Evolutionary conservation across 176 grass and related monocot genomes (phyloP), one percentile per base, ranked within the genome.

Genomic region (Aegilops tauschii): DNA sequence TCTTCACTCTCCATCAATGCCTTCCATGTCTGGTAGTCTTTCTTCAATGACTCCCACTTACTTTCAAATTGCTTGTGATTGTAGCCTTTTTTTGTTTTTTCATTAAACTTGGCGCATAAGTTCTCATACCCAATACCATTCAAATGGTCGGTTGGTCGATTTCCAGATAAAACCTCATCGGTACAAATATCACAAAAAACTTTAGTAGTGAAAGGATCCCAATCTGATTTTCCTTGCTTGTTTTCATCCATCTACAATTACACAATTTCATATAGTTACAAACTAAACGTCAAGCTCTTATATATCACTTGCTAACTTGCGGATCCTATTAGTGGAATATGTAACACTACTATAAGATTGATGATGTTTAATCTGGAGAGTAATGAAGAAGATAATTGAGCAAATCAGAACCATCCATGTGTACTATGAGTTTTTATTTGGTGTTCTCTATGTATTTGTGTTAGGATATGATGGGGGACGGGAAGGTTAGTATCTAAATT

Each of bases 201-300:
- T 76, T 76, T 76, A 31, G 73, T 76, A 20, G 44, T 4, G 17
- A 52, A 76, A 11, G 44, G 1, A 76, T 76, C 8, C 73, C 44
- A 76, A 52, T 52, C 14, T 52, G 73, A 3, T 76, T 50, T 29
- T 52, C 25, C 73, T 76, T 30, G 44, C 73, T 18, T 76, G 44
- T 30, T 76, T 76, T 76, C 73, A n/a, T 76, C 44, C 27, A 76
- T 76, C 73, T 76, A 11, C 73, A 76, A 76, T 76, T 50, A 76
- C 73, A 76, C 73, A 76, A 76, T 76, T 76, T 76, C 25, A 76
- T 13, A 21, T 20, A 18, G 34, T 6, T 34, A 69, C 32, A 69
- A 69, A 69, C 18, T 70, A 70, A 70, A 70, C 34, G 3, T 70
- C 34, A 39, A 39, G 66, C 25, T 65, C 66, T 2, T 69, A 69